A percentile compares a stretch with the other conserved stretches of the same genome.
Conservation (phyloP, 192 early-diverging fungal species). For the Paraglomus brasilianum region DNA sequence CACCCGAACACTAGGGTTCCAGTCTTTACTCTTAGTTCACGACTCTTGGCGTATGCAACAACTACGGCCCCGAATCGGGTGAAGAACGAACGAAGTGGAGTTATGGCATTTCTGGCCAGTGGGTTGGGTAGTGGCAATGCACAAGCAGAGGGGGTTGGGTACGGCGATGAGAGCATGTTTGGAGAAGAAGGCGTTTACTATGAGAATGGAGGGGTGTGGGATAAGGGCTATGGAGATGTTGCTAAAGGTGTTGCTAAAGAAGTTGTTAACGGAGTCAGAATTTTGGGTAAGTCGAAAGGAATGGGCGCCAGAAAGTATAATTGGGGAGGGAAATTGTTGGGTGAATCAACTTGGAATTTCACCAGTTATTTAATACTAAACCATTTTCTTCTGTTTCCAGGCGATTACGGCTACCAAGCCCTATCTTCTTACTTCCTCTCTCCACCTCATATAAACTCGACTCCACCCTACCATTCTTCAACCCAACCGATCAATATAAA, state of each 20-base stretch:
- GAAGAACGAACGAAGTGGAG: conserved; percentile 28
- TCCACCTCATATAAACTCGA: conserved; percentile 27
- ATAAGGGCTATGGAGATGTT: conserved; percentile 45
- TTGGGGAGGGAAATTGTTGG: background rate
- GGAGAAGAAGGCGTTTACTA: conserved; percentile 48
- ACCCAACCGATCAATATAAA: conserved; percentile 21
- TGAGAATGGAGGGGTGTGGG: conserved; percentile 35
- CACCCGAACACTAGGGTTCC: conserved; percentile 35
- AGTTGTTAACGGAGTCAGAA: conserved; percentile 72
- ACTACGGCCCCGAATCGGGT: conserved; percentile 38
- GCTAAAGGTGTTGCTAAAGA: conserved; percentile 81
- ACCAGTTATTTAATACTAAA: background rate
- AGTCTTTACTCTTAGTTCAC: conserved; percentile 63
- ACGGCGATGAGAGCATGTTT: conserved; percentile 30
- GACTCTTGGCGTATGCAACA: conserved; percentile 72
- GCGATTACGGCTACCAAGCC: conserved; percentile 63
- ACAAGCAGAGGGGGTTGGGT: conserved; percentile 37
- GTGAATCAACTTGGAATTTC: background rate
- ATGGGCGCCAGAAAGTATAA: background rate
- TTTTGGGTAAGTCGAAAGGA: conserved; percentile 49
- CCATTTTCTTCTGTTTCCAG: background rate
- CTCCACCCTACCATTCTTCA: conserved; percentile 33
- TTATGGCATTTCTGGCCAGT: conserved; percentile 27
- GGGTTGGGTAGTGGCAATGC: conserved; percentile 28
- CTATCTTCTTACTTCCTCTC: conserved; percentile 61